Percentiles rank a stretch among this genome's conserved stretches.
Conservation (phyloP, 768 basidiomycete species). For the Clitopilus passeckerianus region DNA sequence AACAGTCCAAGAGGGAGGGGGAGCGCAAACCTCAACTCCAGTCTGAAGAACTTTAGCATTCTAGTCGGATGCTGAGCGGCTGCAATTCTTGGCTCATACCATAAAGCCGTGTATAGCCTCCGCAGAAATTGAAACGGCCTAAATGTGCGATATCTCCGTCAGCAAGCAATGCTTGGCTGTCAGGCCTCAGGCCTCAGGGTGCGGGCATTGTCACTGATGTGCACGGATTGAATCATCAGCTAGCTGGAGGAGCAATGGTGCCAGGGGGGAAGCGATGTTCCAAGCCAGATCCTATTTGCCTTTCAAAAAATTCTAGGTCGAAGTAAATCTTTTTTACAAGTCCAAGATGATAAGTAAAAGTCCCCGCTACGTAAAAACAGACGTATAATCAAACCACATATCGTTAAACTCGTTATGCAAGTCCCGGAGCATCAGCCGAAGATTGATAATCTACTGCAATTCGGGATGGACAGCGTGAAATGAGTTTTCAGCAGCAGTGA, state of each 20-base stretch:
- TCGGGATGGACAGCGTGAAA: slow-evolving; percentile 10
- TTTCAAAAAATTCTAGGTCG: neutral
- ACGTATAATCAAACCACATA: slow-evolving; percentile 3
- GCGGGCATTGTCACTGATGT: no score
- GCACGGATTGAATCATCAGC: neutral
- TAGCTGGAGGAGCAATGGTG: neutral
- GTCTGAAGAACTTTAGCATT: no score
- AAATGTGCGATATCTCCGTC: no score
- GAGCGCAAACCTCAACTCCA: neutral
- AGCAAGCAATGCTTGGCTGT: no score
- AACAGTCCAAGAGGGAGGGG: neutral
- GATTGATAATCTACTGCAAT: neutral
- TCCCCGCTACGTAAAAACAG: slow-evolving; percentile 9
- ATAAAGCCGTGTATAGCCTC: no score
- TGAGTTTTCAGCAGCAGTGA: slow-evolving; percentile 23
- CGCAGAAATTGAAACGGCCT: no score
- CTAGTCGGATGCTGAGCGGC: no score
- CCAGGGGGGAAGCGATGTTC: neutral
- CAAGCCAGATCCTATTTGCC: neutral
- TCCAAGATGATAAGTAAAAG: slow-evolving; percentile 7
- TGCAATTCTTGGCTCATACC: no score
- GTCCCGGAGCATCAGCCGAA: neutral
- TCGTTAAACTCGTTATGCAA: neutral
- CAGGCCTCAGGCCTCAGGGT: no score
- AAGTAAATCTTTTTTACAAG: slow-evolving; percentile 2